Evolutionary conservation across 169 alveolate species (phyloP), one percentile per base, ranked within the genome.

Genomic region (Cytauxzoon felis): DNA sequence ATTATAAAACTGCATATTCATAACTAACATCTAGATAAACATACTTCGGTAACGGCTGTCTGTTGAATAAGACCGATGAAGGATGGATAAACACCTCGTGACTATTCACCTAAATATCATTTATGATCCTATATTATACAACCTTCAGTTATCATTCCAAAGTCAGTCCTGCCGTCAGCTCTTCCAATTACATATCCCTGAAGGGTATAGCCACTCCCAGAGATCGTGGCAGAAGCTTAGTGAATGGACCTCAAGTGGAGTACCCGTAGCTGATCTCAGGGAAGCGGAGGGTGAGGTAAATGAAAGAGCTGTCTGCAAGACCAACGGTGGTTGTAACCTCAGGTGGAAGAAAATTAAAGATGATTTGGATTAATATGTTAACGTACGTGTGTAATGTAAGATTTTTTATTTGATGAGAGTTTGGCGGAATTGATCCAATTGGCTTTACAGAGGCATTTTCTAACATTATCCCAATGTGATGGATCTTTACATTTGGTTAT

Each of bases 401-500:
- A 27, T 32, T 63, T 51, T 2, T 54, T 33, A 30, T 62, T 71
- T 27, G 30, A n/a, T 65, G 54, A 27, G 3, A 73, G 57, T 18
- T 50, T 51, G 5, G 84, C 84, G 33, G 65, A 5, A 21, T 73
- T 61, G 56, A 63, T 73, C 84, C 84, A 73, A 42, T 47, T 47
- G 24, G 51, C 78, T 32, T 54, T 62, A 21, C 70, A 34, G 33
- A 73, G 68, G 30, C 80, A 63, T 60, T 27, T 63, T 6, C 68
- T 60, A 29, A 73, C 84, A 19, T 41, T 51, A 42, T 73, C 84
- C 78, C 78, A 73, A 30, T 65, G 67, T 29, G 84, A 56, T 2
- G 80, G 16, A 65, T 73, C 80, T 50, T 53, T 62, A 29, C 69
- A 63, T 11, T 51, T 34, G 29, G 68, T 7, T 2, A 73, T 64